Base-by-base conservation (phyloP, 2,329 filamentous ascomycete genomes). In the Xylaria sp. region DNA sequence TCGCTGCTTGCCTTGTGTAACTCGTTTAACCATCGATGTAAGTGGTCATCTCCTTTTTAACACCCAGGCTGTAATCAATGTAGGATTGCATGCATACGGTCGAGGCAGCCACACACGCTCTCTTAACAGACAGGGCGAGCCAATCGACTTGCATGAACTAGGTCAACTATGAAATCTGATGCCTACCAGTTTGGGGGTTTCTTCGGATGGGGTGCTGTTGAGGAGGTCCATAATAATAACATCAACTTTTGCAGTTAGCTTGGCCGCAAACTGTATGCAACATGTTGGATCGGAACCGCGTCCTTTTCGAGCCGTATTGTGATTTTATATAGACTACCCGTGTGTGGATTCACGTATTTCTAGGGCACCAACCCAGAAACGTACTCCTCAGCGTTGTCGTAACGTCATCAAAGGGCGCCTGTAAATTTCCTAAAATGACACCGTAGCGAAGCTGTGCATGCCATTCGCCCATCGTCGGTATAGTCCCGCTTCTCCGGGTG, bases 71-170 rank as follows among this genome's bases (percentile, higher is more conserved):
- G 13, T 29, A 51, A 50, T 51, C 18, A 44, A 18, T 63, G 66
- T 63, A 63, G 62, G 61, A 65, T 66, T 65, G 47, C 59, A 69
- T 69, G 66, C 60, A 67, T 44, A 54, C 23, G 47, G 54, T 55
- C 54, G 27, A 68, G 42, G 50, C 51, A 65, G 48, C 60, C 47
- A 63, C 54, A 51, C 48, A 47, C 25, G 18, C 44, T 54, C n/a
- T 62, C 57, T 48, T 23, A 37, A 37, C 21, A 55, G 42, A 37
- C 21, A 32, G 29, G 55, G 37, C 27, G 50, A 65, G 40, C 70
- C 68, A 72, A 69, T 70, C 71, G 71, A 75, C 72, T 57, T 71
- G 72, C 72, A 75, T 74, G 65, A 58, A 72, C 71, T 62, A 62
- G 29, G 29, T 32, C 48, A 47, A 65, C 65, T 48, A 42, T 71